Conservation (phyloP, 148 eudicot species). For the Rhododendron ovatum region DNA sequence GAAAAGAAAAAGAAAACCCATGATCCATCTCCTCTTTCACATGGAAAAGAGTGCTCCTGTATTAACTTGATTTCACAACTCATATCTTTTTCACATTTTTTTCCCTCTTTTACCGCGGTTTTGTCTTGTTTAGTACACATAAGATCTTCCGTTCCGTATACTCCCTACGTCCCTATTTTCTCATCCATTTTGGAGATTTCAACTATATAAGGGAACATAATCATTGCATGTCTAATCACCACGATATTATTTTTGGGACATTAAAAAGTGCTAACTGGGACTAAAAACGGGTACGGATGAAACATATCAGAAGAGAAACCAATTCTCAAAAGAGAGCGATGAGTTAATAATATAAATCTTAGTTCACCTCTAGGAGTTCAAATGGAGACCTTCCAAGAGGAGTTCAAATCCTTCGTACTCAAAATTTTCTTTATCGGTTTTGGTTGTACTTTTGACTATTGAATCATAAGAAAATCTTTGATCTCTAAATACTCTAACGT, state of each 20-base stretch:
- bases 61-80: conserved; percentile 11
- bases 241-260: too few relatives aligned
- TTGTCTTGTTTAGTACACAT: not conserved
- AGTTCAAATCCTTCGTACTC: too few relatives aligned
- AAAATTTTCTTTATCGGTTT: too few relatives aligned
- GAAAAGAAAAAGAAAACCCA: conserved; percentile 6
- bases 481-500: not conserved
- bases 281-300: too few relatives aligned
- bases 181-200: too few relatives aligned
- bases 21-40: conserved; percentile 22
- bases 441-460: not conserved
- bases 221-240: too few relatives aligned
- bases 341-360: too few relatives aligned
- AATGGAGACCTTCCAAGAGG: not conserved
- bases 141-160: too few relatives aligned
- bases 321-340: not conserved
- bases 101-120: not conserved
- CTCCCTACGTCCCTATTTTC: too few relatives aligned
- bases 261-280: too few relatives aligned
- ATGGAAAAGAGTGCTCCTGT: conserved; percentile 76
- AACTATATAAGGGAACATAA: too few relatives aligned
- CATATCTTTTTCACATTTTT: not conserved
- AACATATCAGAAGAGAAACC: too few relatives aligned
- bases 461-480: not conserved
- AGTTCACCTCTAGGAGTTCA: not conserved